Conservation (phyloP, 768 basidiomycete species). For the Omphalotus guepiniiformis region DNA sequence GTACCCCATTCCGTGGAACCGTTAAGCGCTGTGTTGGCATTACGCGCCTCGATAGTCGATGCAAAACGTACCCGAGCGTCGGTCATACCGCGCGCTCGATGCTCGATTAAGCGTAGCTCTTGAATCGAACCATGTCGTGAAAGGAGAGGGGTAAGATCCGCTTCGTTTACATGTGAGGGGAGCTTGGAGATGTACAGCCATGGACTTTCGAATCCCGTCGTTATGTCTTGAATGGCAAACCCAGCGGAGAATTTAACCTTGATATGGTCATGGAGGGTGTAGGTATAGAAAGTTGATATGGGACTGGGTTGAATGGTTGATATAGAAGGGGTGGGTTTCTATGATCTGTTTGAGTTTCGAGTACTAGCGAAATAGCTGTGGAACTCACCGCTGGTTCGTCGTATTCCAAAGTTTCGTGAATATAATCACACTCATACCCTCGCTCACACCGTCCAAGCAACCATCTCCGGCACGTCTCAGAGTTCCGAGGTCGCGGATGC, state of each 20-base stretch:
- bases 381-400: constrained; percentile 13
- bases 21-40: constrained; percentile 51
- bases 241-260: constrained; percentile 56
- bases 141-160: constrained; percentile 35
- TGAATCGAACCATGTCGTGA: constrained; percentile 14
- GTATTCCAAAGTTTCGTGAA: constrained; percentile 23
- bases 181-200: constrained; percentile 55
- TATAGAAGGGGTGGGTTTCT: not conserved
- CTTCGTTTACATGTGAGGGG: constrained; percentile 28
- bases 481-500: constrained; percentile 16
- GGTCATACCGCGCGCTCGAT: constrained; percentile 31
- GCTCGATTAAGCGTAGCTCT: constrained; percentile 12
- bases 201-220: constrained; percentile 67
- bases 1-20: constrained; percentile 34
- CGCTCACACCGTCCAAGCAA: constrained; percentile 22
- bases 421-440: constrained; percentile 21
- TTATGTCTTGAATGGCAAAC: constrained; percentile 51
- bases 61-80: constrained; percentile 32
- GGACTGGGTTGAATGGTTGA: constrained; percentile 3
- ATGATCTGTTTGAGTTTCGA: not conserved
- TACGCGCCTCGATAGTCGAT: constrained; percentile 42
- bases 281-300: constrained; percentile 8
- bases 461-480: constrained; percentile 26
- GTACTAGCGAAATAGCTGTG: not conserved
- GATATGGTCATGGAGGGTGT: constrained; percentile 50